Conservation (phyloP, 1,284 basidiomycete species). For the Phenoliferia sp. region DNA sequence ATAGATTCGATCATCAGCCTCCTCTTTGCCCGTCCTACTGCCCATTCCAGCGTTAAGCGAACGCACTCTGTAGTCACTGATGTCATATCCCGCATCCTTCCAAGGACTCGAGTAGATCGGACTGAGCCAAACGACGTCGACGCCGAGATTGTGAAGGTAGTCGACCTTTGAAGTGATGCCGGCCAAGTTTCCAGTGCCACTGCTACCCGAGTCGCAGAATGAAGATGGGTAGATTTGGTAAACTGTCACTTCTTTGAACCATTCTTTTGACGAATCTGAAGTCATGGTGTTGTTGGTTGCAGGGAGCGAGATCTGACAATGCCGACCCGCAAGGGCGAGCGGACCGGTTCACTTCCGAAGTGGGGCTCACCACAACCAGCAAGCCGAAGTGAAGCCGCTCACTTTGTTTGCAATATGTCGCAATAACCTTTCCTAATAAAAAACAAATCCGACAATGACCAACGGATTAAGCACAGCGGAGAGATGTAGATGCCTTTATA, state of each 20-base stretch:
- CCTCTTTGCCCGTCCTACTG: too few relatives aligned
- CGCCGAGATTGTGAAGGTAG: constrained; percentile 61
- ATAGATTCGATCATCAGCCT: too few relatives aligned
- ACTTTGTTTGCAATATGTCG: background rate
- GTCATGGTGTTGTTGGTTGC: background rate
- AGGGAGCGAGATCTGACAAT: background rate
- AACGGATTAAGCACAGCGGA: background rate
- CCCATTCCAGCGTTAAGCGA: too few relatives aligned
- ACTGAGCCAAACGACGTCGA: constrained; percentile 67
- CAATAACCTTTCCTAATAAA: background rate
- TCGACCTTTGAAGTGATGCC: constrained; percentile 63
- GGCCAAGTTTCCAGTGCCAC: constrained; percentile 68
- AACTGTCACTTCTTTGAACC: constrained; percentile 35
- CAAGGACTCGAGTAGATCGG: constrained; percentile 58
- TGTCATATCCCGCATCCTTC: constrained; percentile 8
- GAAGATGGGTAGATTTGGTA: constrained; percentile 69
- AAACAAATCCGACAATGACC: background rate
- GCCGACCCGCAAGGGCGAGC: background rate
- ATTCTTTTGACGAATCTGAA: background rate
- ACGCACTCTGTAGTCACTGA: constrained; percentile 57
- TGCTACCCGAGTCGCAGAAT: constrained; percentile 67
- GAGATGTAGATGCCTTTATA: background rate
- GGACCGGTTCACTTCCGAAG: background rate
- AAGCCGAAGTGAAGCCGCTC: too few relatives aligned
- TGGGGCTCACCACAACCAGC: too few relatives aligned